These are phyloP conservation scores for Taphrina deformans DNA, from an alignment of 1,139 yeast species.

Conservation along the genomic window DNA sequence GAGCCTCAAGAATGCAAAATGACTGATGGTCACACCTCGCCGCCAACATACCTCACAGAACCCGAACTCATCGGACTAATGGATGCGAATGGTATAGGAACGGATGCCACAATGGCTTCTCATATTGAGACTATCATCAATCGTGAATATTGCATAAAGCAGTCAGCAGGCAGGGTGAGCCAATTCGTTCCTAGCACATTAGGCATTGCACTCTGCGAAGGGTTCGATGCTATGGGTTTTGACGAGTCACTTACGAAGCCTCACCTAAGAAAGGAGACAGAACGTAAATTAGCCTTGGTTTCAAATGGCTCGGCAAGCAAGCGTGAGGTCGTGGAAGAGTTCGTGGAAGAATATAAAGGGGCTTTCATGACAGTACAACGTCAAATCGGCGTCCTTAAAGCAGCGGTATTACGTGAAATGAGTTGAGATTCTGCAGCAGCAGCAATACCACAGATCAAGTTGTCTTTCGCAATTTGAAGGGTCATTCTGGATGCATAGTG, in stretches of 20 bases:
- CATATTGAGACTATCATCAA: constrained; percentile 78
- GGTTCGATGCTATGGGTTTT: constrained; percentile 76
- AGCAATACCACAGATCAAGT: not conserved
- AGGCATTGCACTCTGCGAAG: constrained; percentile 86
- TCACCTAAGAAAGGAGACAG: constrained; percentile 75
- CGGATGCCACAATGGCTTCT: constrained; percentile 98
- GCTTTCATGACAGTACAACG: constrained; percentile 41
- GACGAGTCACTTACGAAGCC: constrained; percentile 83
- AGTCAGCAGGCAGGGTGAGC: constrained; percentile 37
- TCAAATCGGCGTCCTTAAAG: constrained; percentile 22
- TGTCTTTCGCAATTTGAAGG: not conserved
- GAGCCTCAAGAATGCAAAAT: constrained; percentile 58
- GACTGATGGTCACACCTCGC: constrained; percentile 71
- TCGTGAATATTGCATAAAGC: constrained; percentile 66
- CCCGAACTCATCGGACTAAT: constrained; percentile 85
- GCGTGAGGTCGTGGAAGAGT: constrained; percentile 57
- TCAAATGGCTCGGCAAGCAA: constrained; percentile 63
- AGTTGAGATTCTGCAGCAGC: not conserved
- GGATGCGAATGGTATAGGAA: constrained; percentile 98
- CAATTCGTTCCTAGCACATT: constrained; percentile 71
- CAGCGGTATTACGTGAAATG: constrained; percentile 24
- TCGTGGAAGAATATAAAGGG: constrained; percentile 61
- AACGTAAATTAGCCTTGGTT: constrained; percentile 63
- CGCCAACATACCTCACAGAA: constrained; percentile 86
- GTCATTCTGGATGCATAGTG: not conserved